Conservation (phyloP, 148 eudicot species). For the Amaranthus hypochondriacus region DNA sequence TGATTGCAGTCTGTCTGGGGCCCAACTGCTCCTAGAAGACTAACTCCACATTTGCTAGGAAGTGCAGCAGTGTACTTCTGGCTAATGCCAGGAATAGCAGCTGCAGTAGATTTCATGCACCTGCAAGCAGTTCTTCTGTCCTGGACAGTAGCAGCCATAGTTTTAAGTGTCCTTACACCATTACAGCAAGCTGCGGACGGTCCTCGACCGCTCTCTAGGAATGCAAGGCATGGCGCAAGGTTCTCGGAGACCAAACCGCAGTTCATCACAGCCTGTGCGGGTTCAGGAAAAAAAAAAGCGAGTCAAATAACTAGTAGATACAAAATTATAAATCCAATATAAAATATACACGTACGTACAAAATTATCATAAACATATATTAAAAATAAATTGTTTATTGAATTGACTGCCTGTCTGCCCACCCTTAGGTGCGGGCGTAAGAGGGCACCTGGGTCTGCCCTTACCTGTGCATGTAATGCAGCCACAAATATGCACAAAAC, state of each 20-base stretch:
- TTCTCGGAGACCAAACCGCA: slow-evolving; percentile 21
- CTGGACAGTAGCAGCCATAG: slow-evolving; percentile 20
- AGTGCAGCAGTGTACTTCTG: slow-evolving; percentile 10
- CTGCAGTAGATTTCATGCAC: slow-evolving; percentile 32
- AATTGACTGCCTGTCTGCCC: no score
- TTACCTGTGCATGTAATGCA: no score
- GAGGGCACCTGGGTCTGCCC: no score
- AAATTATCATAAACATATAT: no score
- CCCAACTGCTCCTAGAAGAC: slow-evolving; percentile 9
- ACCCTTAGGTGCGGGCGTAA: no score
- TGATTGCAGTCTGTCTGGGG: slow-evolving; percentile 19
- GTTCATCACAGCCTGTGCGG: slow-evolving; percentile 14
- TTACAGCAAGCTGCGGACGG: slow-evolving; percentile 19
- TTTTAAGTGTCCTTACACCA: slow-evolving; percentile 24
- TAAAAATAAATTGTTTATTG: no score
- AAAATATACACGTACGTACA: no score
- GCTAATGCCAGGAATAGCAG: slow-evolving; percentile 8
- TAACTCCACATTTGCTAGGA: slow-evolving; percentile 16
- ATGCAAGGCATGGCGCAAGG: slow-evolving; percentile 27
- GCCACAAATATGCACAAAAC: no score
- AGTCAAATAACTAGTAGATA: no score
- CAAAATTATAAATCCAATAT: no score
- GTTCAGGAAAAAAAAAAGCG: no score
- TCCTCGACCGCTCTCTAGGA: slow-evolving; percentile 13
- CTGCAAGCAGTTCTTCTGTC: slow-evolving; percentile 33